Evolutionary conservation across 345 rosid species (phyloP).

Genomic region (Hypericum androsaemum): DNA sequence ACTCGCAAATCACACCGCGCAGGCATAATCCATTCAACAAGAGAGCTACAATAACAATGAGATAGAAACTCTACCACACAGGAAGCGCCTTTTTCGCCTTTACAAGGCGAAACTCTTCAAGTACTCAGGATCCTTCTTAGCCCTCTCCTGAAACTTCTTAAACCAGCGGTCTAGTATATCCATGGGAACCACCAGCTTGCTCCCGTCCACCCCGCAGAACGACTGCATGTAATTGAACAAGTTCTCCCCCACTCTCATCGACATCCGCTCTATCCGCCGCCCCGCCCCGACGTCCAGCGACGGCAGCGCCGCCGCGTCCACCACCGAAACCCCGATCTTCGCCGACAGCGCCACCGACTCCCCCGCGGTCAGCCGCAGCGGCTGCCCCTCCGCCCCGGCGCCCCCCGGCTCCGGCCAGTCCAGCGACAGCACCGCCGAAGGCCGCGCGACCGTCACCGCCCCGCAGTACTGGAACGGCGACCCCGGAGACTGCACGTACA

Average conservation of each 20-base stretch:
- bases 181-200: constrained; percentile 79
- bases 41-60: too few relatives aligned
- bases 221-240: constrained; percentile 95
- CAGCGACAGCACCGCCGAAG: constrained; percentile 77
- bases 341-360: constrained; percentile 53
- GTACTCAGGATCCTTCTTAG: constrained; percentile 81
- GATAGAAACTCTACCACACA: too few relatives aligned
- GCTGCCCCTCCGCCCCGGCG: constrained; percentile 66
- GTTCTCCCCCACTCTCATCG: constrained; percentile 95
- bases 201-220: constrained; percentile 84
- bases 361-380: constrained; percentile 54
- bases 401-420: constrained; percentile 84
- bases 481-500: constrained; percentile 85
- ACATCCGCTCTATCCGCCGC: constrained; percentile 67
- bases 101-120: constrained; percentile 67
- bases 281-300: constrained; percentile 69
- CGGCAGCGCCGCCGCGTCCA: constrained; percentile 50
- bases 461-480: constrained; percentile 77
- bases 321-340: constrained; percentile 84
- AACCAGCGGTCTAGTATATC: constrained; percentile 97
- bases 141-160: constrained; percentile 84
- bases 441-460: constrained; percentile 66
- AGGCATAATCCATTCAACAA: too few relatives aligned
- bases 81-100: background rate
- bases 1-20: too few relatives aligned